phyloP scores from a whole-genome alignment of 2,329 filamentous ascomycete species.

The Microascus cirrosus region DNA sequence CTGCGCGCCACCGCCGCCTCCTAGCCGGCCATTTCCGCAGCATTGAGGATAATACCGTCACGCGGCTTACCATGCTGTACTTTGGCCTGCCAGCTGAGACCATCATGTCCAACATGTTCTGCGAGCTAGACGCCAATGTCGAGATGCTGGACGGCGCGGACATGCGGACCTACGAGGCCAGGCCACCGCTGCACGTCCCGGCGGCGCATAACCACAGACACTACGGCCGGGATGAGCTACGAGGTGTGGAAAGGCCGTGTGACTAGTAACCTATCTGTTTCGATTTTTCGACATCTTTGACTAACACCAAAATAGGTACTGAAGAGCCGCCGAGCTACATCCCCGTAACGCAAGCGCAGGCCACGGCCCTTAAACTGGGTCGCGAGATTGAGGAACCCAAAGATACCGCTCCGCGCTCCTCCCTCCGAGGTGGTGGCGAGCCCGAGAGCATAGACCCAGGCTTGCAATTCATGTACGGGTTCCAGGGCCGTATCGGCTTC shows the following conservation, averaged over 20 bases:
- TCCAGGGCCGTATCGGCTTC: not conserved
- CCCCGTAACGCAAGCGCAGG: not conserved
- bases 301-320: not conserved
- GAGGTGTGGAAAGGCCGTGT: slow-evolving; percentile 9
- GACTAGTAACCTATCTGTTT: not conserved
- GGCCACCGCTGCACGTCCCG: slow-evolving; percentile 20
- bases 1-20: slow-evolving; percentile 16
- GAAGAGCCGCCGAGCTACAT: not conserved
- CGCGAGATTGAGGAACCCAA: not conserved
- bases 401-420: not conserved
- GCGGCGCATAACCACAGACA: slow-evolving; percentile 17
- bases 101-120: slow-evolving; percentile 11
- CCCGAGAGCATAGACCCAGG: not conserved
- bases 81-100: slow-evolving; percentile 35
- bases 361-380: not conserved
- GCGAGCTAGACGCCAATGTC: slow-evolving; percentile 13
- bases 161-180: slow-evolving; percentile 10
- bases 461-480: not conserved
- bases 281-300: not conserved
- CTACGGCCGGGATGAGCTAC: slow-evolving; percentile 14
- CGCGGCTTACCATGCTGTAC: slow-evolving; percentile 34
- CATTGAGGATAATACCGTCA: slow-evolving; percentile 16
- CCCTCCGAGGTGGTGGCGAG: not conserved
- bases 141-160: slow-evolving; percentile 9
- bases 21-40: slow-evolving; percentile 18